Conservation (phyloP, 1,284 basidiomycete genomes). For the Ustilago lituana region DNA sequence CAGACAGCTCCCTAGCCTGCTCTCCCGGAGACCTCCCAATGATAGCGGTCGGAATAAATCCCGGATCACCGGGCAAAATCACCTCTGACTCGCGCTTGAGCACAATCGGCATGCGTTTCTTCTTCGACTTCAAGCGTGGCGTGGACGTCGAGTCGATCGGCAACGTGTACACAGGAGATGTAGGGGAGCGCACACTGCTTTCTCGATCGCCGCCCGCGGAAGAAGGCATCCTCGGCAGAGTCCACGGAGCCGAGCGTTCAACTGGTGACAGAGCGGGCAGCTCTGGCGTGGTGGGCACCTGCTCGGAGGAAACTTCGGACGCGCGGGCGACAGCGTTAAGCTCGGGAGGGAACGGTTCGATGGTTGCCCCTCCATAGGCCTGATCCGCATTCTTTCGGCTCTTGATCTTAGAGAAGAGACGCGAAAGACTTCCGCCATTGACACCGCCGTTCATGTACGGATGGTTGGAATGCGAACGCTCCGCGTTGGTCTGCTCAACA, state of each 20-base stretch:
- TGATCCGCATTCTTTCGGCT: conserved; percentile 28
- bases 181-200: conserved; percentile 34
- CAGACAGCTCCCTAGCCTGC: conserved; percentile 8
- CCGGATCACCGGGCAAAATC: conserved; percentile 29
- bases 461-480: conserved; percentile 26
- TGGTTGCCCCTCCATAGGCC: conserved; percentile 29
- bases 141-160: conserved; percentile 43
- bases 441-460: conserved; percentile 39
- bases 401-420: conserved; percentile 51
- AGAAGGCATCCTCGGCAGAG: conserved; percentile 21
- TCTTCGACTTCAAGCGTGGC: conserved; percentile 25
- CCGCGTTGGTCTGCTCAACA: conserved; percentile 7
- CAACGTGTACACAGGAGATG: conserved; percentile 20
- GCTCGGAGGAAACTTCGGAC: conserved; percentile 1
- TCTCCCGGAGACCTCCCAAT: conserved; percentile 19
- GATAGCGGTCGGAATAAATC: conserved; percentile 22
- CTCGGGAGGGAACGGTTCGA: conserved; percentile 47
- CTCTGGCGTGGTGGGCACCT: conserved; percentile 12
- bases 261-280: conserved; percentile 10
- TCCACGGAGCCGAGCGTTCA: conserved; percentile 23
- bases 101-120: conserved; percentile 37
- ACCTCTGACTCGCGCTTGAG: conserved; percentile 47
- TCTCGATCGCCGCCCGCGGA: conserved; percentile 7
- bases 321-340: conserved; percentile 10
- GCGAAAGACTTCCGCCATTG: conserved; percentile 34